A percentile compares a stretch with the other conserved stretches of the same genome.
Evolutionary conservation across 495 filamentous ascomycete genomes (phyloP).

Genomic region (Penicillium bovifimosum): DNA sequence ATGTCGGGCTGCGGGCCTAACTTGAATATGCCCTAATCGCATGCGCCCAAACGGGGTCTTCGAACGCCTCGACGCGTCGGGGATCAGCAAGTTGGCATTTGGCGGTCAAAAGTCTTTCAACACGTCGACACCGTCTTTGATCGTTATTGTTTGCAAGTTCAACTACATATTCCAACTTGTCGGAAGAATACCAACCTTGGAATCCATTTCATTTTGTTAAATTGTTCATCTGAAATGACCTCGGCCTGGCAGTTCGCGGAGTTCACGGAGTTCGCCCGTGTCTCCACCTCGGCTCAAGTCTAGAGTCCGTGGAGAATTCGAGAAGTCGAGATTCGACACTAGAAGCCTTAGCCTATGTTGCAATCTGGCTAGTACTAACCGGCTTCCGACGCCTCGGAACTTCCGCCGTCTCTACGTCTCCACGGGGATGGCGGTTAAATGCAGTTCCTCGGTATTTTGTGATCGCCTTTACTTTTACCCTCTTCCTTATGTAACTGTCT

Average conservation of each 20-base stretch:
- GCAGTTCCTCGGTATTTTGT: constrained; percentile 4
- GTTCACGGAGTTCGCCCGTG: background rate
- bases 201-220: background rate
- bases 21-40: constrained; percentile 2
- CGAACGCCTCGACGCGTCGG: background rate
- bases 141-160: background rate
- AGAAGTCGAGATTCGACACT: background rate
- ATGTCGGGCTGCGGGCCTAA: constrained; percentile 2
- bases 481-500: background rate
- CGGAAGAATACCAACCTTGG: no score
- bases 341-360: background rate
- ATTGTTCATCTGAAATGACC: background rate
- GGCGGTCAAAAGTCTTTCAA: constrained; percentile 11
- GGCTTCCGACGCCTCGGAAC: constrained; percentile 2
- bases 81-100: background rate
- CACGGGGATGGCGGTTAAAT: constrained; percentile 1
- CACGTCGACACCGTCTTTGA: constrained; percentile 19
- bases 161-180: no score
- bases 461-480: no score
- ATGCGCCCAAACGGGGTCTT: background rate
- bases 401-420: constrained; percentile 1
- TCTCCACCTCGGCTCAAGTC: constrained; percentile 3
- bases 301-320: constrained; percentile 1
- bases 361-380: constrained; percentile 2
- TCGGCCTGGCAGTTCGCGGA: background rate